Conservation (phyloP, 139 green algal species). For the Tetradesmus obliquus region DNA sequence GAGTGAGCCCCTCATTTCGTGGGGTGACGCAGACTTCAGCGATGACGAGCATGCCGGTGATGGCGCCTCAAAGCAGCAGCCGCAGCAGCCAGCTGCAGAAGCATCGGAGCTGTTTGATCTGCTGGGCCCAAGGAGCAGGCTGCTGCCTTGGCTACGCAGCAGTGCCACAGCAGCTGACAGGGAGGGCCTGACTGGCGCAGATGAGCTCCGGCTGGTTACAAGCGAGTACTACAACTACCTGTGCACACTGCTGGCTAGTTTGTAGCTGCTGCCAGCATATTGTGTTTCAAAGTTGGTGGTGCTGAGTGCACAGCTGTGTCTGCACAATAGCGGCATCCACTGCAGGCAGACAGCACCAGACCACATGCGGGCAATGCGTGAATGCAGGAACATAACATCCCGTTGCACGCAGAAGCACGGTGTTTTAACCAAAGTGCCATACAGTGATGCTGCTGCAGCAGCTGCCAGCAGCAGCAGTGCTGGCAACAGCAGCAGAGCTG, state of each 20-base stretch:
- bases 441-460: no score
- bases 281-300: neutral
- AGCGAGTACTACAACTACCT: conserved; percentile 12
- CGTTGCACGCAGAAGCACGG: no score
- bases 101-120: conserved; percentile 30
- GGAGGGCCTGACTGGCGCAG: neutral
- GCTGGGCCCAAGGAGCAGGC: neutral
- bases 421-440: no score
- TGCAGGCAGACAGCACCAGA: neutral
- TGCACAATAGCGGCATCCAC: neutral
- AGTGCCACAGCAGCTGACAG: neutral
- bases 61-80: neutral
- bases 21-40: neutral
- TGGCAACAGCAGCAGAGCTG: no score
- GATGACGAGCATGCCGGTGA: neutral
- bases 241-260: conserved; percentile 14
- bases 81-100: neutral
- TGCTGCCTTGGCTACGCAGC: neutral
- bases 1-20: neutral
- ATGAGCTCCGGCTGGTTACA: neutral
- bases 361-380: no score
- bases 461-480: no score
- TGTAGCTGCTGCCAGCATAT: neutral
- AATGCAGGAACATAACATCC: no score
- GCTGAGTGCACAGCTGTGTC: neutral